A percentile compares a stretch with the other conserved stretches of the same genome.
These are phyloP conservation scores for Stramenopiles sp. DNA, from an alignment of 352 stramenopile genomes.

Conservation along the genomic window DNA sequence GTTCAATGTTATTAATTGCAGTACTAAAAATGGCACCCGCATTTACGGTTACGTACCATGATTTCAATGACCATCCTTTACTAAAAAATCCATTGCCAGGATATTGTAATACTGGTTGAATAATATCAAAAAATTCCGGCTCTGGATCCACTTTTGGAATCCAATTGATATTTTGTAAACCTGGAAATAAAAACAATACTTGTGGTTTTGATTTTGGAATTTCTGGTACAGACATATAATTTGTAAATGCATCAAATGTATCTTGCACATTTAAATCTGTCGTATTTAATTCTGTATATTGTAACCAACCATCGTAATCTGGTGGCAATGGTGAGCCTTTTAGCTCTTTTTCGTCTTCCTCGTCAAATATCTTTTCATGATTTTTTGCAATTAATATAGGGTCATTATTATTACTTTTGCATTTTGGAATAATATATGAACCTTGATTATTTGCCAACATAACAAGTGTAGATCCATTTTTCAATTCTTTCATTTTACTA, in stretches of 20 bases:
- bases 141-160: constrained; percentile 6
- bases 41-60: constrained; percentile 6
- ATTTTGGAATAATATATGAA: neutral
- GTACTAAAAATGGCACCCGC: neutral
- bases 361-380: neutral
- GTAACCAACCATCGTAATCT: constrained; percentile 3
- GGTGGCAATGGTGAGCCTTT: neutral
- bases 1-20: neutral
- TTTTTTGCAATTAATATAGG: neutral
- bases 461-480: neutral
- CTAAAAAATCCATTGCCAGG: neutral
- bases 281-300: neutral
- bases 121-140: neutral
- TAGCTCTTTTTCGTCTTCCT: no score
- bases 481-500: neutral
- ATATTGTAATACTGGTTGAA: constrained; percentile 1
- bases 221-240: neutral
- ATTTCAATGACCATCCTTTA: constrained; percentile 1
- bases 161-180: constrained; percentile 8
- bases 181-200: neutral
- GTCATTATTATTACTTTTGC: neutral
- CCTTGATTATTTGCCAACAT: neutral
- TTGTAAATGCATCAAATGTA: neutral
- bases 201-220: neutral
- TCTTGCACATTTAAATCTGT: neutral